phyloP scores from a whole-genome alignment of 2,329 filamentous ascomycete genomes.

The Neonectria punicea region DNA sequence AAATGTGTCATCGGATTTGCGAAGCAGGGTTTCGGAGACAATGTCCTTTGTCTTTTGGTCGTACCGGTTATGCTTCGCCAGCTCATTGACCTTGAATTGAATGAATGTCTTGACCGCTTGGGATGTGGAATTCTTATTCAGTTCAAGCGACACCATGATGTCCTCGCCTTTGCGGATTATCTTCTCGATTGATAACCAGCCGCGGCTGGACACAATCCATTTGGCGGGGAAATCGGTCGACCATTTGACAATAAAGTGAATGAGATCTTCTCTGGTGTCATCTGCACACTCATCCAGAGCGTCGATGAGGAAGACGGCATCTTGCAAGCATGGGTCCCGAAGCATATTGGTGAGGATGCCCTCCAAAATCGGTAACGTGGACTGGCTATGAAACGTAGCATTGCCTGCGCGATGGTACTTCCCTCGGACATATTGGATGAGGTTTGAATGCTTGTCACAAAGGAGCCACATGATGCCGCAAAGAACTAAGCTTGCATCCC shows the following conservation, averaged over 20 bases:
- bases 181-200: constrained; percentile 46
- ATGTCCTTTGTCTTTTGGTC: constrained; percentile 5
- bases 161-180: constrained; percentile 37
- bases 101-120: constrained; percentile 53
- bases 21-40: constrained; percentile 31
- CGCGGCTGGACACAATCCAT: constrained; percentile 58
- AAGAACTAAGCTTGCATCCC: too few species aligned
- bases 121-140: constrained; percentile 48
- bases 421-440: constrained; percentile 48
- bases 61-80: constrained; percentile 38
- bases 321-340: constrained; percentile 9
- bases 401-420: constrained; percentile 48
- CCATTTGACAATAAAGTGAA: constrained; percentile 40
- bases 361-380: constrained; percentile 50
- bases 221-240: constrained; percentile 42
- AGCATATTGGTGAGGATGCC: constrained; percentile 54
- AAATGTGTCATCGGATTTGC: constrained; percentile 51
- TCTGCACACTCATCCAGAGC: constrained; percentile 57
- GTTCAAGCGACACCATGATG: constrained; percentile 48
- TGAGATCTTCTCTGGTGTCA: constrained; percentile 42
- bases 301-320: constrained; percentile 54
- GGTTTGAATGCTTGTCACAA: constrained; percentile 40
- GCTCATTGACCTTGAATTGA: constrained; percentile 44
- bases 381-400: constrained; percentile 51
- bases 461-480: too few species aligned